These are phyloP conservation scores for Elsinoe australis DNA, from an alignment of 2,329 filamentous ascomycete genomes.

Conservation along the genomic window DNA sequence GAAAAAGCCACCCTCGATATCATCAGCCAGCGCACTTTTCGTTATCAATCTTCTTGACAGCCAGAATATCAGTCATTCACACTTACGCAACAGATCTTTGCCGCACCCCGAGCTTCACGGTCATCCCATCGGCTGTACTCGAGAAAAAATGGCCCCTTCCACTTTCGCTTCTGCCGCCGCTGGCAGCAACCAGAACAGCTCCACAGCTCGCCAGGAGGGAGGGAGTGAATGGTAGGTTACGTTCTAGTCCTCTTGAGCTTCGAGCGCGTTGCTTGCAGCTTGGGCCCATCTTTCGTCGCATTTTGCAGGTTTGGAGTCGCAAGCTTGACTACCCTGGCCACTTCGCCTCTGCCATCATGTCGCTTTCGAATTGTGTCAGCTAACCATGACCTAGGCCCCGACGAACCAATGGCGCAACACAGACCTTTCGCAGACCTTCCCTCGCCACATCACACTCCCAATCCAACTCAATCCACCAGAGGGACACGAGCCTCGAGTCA, in stretches of 20 bases:
- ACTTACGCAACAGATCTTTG: neutral
- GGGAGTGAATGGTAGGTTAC: constrained; percentile 41
- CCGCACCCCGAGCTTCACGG: neutral
- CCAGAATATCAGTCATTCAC: neutral
- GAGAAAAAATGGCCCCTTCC: constrained; percentile 16
- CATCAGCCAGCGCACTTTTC: neutral
- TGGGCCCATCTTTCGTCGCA: constrained; percentile 1
- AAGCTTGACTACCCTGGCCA: constrained; percentile 19
- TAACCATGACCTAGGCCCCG: constrained; percentile 44
- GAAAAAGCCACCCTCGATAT: constrained; percentile 5
- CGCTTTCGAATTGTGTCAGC: neutral
- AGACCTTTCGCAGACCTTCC: constrained; percentile 59
- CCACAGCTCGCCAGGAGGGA: constrained; percentile 37
- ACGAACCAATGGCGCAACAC: constrained; percentile 58
- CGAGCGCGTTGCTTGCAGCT: neutral
- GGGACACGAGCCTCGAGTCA: constrained; percentile 23
- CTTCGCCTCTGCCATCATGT: neutral
- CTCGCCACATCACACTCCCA: constrained; percentile 43
- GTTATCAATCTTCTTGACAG: constrained; percentile 5
- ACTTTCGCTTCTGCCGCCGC: constrained; percentile 46
- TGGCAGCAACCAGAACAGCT: constrained; percentile 33
- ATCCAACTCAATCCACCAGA: constrained; percentile 38
- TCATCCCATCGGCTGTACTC: neutral
- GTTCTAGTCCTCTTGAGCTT: constrained; percentile 8
- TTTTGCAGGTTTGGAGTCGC: constrained; percentile 11